Evolutionary conservation across 495 filamentous ascomycete genomes (phyloP), one percentile per base, ranked within the genome.

Genomic region (Aspergillus cavernicola): DNA sequence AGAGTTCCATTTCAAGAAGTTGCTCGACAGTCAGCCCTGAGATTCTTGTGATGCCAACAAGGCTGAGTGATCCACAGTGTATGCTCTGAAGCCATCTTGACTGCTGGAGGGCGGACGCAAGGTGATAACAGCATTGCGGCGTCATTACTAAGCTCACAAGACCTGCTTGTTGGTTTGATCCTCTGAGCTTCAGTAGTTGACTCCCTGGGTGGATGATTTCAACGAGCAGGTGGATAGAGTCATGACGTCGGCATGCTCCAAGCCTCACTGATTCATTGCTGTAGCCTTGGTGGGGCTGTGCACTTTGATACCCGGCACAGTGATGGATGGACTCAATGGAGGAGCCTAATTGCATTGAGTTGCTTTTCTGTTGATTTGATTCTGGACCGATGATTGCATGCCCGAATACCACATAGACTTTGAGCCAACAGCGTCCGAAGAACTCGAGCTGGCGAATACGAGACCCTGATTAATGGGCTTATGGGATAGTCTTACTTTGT

Each of bases 61-160:
- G 43, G 41, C 41, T 44, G 41, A 41, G 20, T 20, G 43, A 15
- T 46, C 43, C 43, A 46, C 43, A n/a, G n/a, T n/a, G n/a, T n/a
- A n/a, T n/a, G n/a, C n/a, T n/a, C n/a, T n/a, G n/a, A n/a, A n/a
- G n/a, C n/a, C n/a, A n/a, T n/a, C n/a, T n/a, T n/a, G n/a, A n/a
- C n/a, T n/a, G n/a, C n/a, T n/a, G n/a, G n/a, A n/a, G n/a, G n/a
- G n/a, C n/a, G n/a, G n/a, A n/a, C n/a, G n/a, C n/a, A n/a, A n/a
- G n/a, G n/a, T n/a, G n/a, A n/a, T n/a, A n/a, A n/a, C n/a, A n/a
- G n/a, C n/a, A n/a, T n/a, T n/a, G n/a, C n/a, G n/a, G n/a, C n/a
- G n/a, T n/a, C n/a, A n/a, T n/a, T n/a, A n/a, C n/a, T n/a, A n/a
- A n/a, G n/a, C n/a, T n/a, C n/a, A n/a, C n/a, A n/a, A n/a, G n/a